Conservation (phyloP, 2,329 filamentous ascomycete species). For the Malbranchea cinnamomea region DNA sequence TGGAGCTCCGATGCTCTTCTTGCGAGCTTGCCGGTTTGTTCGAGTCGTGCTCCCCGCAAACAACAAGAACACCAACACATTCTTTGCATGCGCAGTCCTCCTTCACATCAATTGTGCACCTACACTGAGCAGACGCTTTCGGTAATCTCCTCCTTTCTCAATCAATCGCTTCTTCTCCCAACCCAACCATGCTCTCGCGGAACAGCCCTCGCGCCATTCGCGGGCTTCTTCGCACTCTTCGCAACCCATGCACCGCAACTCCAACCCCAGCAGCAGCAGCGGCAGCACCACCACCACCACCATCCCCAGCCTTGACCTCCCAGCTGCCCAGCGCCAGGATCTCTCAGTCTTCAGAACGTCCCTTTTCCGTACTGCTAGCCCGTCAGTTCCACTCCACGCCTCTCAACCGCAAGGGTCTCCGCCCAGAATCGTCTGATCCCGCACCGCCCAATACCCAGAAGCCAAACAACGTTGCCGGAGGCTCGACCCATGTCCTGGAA, state of each 20-base stretch:
- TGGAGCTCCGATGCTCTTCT: no score
- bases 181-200: conserved; percentile 25
- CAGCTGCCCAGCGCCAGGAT: no score
- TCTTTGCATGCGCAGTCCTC: no score
- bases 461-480: conserved; percentile 25
- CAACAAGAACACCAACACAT: no score
- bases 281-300: conserved; percentile 6
- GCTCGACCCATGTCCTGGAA: conserved; percentile 29
- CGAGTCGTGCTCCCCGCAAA: no score
- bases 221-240: conserved; percentile 16
- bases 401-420: conserved; percentile 35
- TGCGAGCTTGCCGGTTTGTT: no score
- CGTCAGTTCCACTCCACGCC: conserved; percentile 23
- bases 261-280: conserved; percentile 8
- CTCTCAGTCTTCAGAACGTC: no score
- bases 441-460: conserved; percentile 24
- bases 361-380: no score
- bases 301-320: conserved; percentile 2
- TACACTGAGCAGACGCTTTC: no score
- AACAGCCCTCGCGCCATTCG: conserved; percentile 27
- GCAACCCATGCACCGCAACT: conserved; percentile 7
- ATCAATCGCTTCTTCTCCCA: no score
- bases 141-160: no score
- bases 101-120: no score
- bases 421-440: conserved; percentile 45